Evolutionary conservation across 2,329 filamentous ascomycete species (phyloP), one percentile per base, ranked within the genome.

Genomic region (Exophiala bonariae): DNA sequence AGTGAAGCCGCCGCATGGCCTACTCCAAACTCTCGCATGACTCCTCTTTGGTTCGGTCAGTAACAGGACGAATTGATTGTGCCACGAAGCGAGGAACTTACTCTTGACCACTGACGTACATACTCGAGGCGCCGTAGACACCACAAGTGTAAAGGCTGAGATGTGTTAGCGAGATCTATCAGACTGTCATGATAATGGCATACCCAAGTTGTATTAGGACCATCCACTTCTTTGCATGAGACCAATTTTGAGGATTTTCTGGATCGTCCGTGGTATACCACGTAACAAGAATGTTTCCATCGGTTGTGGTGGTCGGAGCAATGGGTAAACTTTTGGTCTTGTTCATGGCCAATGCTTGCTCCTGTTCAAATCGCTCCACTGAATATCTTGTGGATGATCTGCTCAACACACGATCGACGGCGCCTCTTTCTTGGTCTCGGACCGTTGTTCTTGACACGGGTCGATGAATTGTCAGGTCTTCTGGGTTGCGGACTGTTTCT

Each of bases 331-430:
- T 60, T 40, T 59, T 58, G 32, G 58, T 58, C 33, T 58, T 59
- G 26, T 60, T 49, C 4, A 56, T 13, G 14, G 49, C 43, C 2
- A 56, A 22, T 43, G 63, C 61, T 36, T 50, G 49, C 59, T 62
- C 50, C 49, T 59, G 56, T 63, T 66, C 49, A 64, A 67, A 50
- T 60, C 66, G 38, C 61, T 67, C 36, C 62, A 17, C 35, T 13
- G 14, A 18, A 22, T 18, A 37, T 20, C 35, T 9, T 10, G 11
- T 13, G 17, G 14, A 18, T 4, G 35, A 19, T 19, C 35, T 37
- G 4, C 10, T 37, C 35, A 37, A 20, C 4, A 37, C 18, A n/a
- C 35, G 35, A 6, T 37, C 35, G 7, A 37, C 35, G 14, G n/a
- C 32, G 10, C 14, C 18, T 26, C 23, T 26, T 10, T 19, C 19